Evolutionary conservation across 129 eudicot genomes (phyloP).

Genomic region (Escallonia herrerae): DNA sequence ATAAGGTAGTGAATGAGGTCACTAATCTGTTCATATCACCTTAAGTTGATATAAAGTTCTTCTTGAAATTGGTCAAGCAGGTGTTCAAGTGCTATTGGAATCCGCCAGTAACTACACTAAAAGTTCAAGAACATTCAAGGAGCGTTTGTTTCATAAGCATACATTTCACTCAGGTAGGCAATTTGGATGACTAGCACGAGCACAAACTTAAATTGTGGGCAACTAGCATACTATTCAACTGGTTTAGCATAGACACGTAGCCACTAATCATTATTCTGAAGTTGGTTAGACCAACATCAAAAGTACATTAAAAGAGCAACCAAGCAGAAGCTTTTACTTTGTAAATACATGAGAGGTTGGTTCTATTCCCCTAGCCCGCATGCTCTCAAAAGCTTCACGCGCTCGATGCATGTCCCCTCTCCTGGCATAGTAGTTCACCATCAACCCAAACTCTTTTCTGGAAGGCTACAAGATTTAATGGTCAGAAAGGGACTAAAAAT

Average conservation of each 20-base stretch:
- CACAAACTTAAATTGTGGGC: too few species aligned
- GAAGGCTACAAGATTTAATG: slow-evolving; percentile 65
- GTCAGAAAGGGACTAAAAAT: slow-evolving; percentile 11
- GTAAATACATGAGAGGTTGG: slow-evolving; percentile 80
- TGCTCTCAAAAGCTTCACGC: slow-evolving; percentile 88
- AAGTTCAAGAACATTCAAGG: neutral
- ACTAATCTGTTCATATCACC: neutral
- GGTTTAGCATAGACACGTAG: neutral
- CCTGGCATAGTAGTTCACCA: slow-evolving; percentile 91
- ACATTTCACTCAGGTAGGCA: too few species aligned
- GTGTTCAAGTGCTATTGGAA: neutral
- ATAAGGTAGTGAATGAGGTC: too few species aligned
- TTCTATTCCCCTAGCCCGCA: slow-evolving; percentile 97
- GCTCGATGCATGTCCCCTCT: slow-evolving; percentile 98
- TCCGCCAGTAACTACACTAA: neutral
- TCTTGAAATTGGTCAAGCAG: neutral
- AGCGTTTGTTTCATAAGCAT: neutral
- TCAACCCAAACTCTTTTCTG: slow-evolving; percentile 82
- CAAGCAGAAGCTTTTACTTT: slow-evolving; percentile 32
- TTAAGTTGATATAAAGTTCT: neutral
- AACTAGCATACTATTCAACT: too few species aligned
- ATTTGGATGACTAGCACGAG: too few species aligned
- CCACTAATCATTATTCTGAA: neutral
- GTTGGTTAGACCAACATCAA: neutral
- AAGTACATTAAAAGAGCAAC: neutral